Evolutionary conservation across 768 basidiomycete species (phyloP), one percentile per base, ranked within the genome.

Genomic region (Filobasidium wieringae): DNA sequence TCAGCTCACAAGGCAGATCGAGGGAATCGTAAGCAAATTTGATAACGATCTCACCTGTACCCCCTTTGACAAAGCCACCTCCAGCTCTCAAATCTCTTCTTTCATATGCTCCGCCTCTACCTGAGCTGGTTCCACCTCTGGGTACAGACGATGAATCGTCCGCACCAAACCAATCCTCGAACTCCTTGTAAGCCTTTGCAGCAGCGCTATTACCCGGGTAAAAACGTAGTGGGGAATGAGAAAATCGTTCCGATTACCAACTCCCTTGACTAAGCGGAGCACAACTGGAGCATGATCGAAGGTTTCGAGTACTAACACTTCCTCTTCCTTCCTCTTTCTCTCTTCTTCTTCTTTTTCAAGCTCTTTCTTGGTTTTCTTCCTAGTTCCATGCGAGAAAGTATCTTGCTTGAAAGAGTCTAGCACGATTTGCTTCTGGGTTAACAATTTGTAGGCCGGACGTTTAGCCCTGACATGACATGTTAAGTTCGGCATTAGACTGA

Each of bases 311-410:
- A 55, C 56, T 26, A 36, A 65, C 64, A 70, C 63, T 52, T 74
- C 73, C 34, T 74, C 69, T 62, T 79, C 81, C 66, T 84, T 84
- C 75, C 64, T 56, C 57, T 90, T 95, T 36, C 84, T 85, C 68
- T 92, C 90, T 33, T 88, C 92, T 50, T 85, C 85, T 67, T 96
- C 92, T 68, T 84, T 84, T 70, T 97, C 95, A 67, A 86, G 86
- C 75, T 97, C 92, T 63, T 87, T 79, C 58, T 85, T 84, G 15
- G 90, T 90, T 77, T 97, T 96, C 59, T 84, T 82, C 53, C 84
- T 81, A 34, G 81, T 86, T n/a, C 75, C 90, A 68, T 88, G 82
- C 31, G 87, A 75, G 75, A 87, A 95, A 49, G 87, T 85, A 33
- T 86, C 85, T 58, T 86, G 76, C 75, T 93, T 93, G 66, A 84